Evolutionary conservation across 2,329 filamentous ascomycete species (phyloP).

Genomic region (Proliferodiscus dingleyae): DNA sequence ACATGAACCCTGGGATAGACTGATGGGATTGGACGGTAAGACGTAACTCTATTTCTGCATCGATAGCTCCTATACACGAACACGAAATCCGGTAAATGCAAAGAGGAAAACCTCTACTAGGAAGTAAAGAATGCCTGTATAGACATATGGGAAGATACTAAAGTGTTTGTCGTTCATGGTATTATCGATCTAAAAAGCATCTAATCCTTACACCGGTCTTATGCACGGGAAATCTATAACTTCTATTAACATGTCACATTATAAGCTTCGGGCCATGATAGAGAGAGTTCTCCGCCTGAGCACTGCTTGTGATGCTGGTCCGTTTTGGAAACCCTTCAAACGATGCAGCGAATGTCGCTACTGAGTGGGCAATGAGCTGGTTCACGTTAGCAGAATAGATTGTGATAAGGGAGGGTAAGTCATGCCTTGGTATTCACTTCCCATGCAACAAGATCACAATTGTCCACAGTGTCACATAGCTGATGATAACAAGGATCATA

Average conservation of each 20-base stretch:
- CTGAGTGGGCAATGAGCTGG: conserved; percentile 63
- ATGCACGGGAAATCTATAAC: not conserved
- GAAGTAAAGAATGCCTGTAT: not conserved
- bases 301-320: conserved; percentile 27
- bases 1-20: too few relatives aligned
- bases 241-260: conserved; percentile 34
- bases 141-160: not conserved
- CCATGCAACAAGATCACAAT: conserved; percentile 55
- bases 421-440: conserved; percentile 53
- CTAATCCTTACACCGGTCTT: not conserved
- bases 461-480: conserved; percentile 52
- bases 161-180: too few relatives aligned
- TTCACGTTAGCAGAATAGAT: conserved; percentile 3
- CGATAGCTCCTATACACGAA: not conserved
- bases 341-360: conserved; percentile 64
- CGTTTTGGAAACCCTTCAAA: conserved; percentile 62
- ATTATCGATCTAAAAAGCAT: not conserved
- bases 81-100: not conserved
- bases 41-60: too few relatives aligned
- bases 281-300: conserved; percentile 29
- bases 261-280: conserved; percentile 47
- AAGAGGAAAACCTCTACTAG: not conserved
- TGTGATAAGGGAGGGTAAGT: not conserved
- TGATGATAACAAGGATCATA: conserved; percentile 57
- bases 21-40: too few relatives aligned